Evolutionary conservation across 306 rosid genomes (phyloP), one percentile per base, ranked within the genome.

Genomic region (Sesbania bispinosa): DNA sequence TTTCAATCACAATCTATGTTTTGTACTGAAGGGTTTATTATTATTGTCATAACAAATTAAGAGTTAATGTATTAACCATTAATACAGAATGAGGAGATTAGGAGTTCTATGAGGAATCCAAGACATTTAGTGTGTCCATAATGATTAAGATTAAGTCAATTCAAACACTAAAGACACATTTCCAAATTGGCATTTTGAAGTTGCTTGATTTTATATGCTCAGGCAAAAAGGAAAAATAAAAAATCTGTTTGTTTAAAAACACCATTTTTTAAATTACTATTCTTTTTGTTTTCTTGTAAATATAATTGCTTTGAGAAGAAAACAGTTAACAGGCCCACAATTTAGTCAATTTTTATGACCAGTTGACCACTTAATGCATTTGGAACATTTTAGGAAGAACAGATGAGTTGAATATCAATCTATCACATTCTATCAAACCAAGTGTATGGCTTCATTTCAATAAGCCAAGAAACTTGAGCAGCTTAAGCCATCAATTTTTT

Each of bases 361-460:
- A 36, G 8, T 6, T 5, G 7, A 32, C 36, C 36, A 32, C 36
- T 7, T 15, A 13, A 27, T 50, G 36, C 50, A 29, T 61, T 62
- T 62, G 20, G 32, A 67, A 21, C 65, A 41, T 20, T 21, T 59
- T 48, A 26, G 67, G 64, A 73, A 21, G 35, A 62, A 27, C 47
- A n/a, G 59, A 19, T 18, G 52, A 45, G 58, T 42, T 11, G 10
- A 52, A 23, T 10, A 33, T 30, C 68, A 59, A 13, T 7, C 30
- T 67, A 38, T 66, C 69, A 33, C 41, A 16, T 48, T 48, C 59
- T 47, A 73, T 61, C 29, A 20, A 43, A 72, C 52, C 19, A 66
- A 69, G 66, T 62, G 23, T 18, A 48, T 26, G 18, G 21, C 50
- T 51, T 68, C 15, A 33, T 33, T 60, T 61, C 48, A 32, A 10